Evolutionary conservation across 257 asterid species (phyloP).

Genomic region (Plectranthus barbatus): DNA sequence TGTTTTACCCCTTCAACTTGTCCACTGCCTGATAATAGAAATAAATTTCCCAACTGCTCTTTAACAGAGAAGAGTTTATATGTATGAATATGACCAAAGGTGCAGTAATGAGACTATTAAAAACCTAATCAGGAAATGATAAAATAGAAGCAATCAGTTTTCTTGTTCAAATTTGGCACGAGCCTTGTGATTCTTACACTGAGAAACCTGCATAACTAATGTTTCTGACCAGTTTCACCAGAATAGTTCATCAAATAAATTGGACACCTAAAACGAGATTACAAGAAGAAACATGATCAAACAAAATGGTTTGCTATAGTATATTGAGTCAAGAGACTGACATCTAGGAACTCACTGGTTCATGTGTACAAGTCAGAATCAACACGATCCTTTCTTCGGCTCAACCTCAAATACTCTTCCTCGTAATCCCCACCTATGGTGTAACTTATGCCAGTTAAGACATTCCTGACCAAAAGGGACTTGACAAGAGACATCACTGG

Average conservation of each 20-base stretch:
- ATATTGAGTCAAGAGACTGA: not conserved
- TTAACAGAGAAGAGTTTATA: too few relatives aligned
- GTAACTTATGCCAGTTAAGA: conserved; percentile 37
- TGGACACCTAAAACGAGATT: not conserved
- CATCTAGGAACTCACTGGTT: conserved; percentile 16
- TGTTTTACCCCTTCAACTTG: too few relatives aligned
- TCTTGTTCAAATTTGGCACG: too few relatives aligned
- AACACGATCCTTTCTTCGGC: conserved; percentile 39
- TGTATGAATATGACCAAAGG: too few relatives aligned
- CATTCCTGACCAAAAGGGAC: conserved; percentile 55
- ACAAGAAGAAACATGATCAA: conserved; percentile 7
- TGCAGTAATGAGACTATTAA: too few relatives aligned
- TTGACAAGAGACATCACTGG: conserved; percentile 49
- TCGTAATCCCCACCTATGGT: conserved; percentile 27
- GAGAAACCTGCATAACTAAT: not conserved
- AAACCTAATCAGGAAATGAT: too few relatives aligned
- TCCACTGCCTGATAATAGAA: too few relatives aligned
- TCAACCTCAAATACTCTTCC: conserved; percentile 36
- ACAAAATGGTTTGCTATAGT: not conserved
- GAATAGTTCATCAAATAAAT: not conserved
- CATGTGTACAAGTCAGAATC: conserved; percentile 82
- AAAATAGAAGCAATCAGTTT: too few relatives aligned
- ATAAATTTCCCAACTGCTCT: too few relatives aligned
- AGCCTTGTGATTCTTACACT: conserved; percentile 8
- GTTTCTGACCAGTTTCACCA: not conserved